A percentile compares a stretch with the other conserved stretches of the same genome.
These are phyloP conservation scores for Suillus bovinus DNA, from an alignment of 768 basidiomycete species.

Conservation along the genomic window DNA sequence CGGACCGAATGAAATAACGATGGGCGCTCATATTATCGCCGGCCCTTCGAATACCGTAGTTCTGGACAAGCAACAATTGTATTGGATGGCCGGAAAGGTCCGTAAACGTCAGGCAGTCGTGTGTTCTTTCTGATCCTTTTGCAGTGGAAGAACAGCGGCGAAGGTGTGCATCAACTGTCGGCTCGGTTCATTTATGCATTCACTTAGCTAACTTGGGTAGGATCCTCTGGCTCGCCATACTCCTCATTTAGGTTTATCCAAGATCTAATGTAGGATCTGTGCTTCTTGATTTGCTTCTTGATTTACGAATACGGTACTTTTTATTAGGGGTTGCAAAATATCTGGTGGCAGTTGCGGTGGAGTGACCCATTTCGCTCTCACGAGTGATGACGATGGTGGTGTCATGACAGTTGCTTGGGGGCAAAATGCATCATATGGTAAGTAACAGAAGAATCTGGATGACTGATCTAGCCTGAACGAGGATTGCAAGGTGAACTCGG, in stretches of 20 bases:
- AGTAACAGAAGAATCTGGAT: conserved; percentile 3
- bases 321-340: conserved; percentile 75
- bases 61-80: conserved; percentile 83
- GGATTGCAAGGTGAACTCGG: conserved; percentile 67
- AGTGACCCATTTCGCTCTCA: conserved; percentile 83
- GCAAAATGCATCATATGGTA: conserved; percentile 84
- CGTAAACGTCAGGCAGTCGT: conserved; percentile 7
- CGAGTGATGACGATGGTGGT: conserved; percentile 71
- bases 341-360: conserved; percentile 72
- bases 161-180: conserved; percentile 50
- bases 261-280: conserved; percentile 68
- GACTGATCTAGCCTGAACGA: conserved; percentile 5
- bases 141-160: conserved; percentile 94
- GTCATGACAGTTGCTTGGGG: conserved; percentile 87
- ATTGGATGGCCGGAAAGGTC: conserved; percentile 84
- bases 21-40: conserved; percentile 65
- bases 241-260: conserved; percentile 85
- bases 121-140: conserved; percentile 16
- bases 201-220: conserved; percentile 38
- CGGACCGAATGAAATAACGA: conserved; percentile 61
- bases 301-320: conserved; percentile 9
- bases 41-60: conserved; percentile 87
- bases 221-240: conserved; percentile 87
- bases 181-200: conserved; percentile 5
- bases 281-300: background rate